Percentiles rank a stretch among this genome's conserved stretches.
phyloP scores from a whole-genome alignment of 352 stramenopile genomes.

The Phytophthora lateralis region DNA sequence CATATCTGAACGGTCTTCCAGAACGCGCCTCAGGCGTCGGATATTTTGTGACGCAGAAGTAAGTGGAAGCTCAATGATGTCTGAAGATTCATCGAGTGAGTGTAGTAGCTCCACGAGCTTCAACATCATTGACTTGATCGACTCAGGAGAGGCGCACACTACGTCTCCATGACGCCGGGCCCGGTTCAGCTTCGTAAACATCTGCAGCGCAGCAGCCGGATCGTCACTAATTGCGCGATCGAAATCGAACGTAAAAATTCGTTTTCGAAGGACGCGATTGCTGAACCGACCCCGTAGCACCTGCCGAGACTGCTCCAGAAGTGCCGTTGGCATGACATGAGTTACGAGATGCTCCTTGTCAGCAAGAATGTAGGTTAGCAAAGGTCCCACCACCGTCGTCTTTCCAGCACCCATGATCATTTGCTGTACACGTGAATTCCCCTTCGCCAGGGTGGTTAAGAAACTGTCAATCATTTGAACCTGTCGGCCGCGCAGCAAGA shows the following conservation, averaged over 20 bases:
- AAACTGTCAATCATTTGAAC: constrained; percentile 99
- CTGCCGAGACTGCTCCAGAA: constrained; percentile 98
- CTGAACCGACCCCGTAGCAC: constrained; percentile 98
- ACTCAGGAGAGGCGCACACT: constrained; percentile 98
- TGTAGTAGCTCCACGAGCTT: constrained; percentile 97
- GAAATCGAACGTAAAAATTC: constrained; percentile 99
- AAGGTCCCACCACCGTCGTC: constrained; percentile 98
- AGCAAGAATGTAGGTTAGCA: constrained; percentile 98
- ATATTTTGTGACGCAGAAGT: constrained; percentile 73
- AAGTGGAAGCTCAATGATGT: constrained; percentile 69
- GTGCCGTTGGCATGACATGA: constrained; percentile 98
- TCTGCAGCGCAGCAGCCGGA: constrained; percentile 53
- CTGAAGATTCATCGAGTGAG: constrained; percentile 84
- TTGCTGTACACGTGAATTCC: constrained; percentile 90
- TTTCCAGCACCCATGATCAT: constrained; percentile 99
- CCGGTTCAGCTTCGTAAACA: constrained; percentile 90
- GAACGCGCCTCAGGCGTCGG: constrained; percentile 62
- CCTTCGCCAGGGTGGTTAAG: constrained; percentile 83
- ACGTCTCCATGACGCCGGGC: constrained; percentile 93
- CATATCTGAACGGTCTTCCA: constrained; percentile 87
- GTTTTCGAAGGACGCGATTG: constrained; percentile 95
- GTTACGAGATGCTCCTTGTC: constrained; percentile 95
- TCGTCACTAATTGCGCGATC: constrained; percentile 94
- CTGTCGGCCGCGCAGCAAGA: constrained; percentile 97
- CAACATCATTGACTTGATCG: constrained; percentile 99